Evolutionary conservation across 164 flowering plant species (phyloP), one percentile per base, ranked within the genome.

Genomic region (Vitis vinifera): DNA sequence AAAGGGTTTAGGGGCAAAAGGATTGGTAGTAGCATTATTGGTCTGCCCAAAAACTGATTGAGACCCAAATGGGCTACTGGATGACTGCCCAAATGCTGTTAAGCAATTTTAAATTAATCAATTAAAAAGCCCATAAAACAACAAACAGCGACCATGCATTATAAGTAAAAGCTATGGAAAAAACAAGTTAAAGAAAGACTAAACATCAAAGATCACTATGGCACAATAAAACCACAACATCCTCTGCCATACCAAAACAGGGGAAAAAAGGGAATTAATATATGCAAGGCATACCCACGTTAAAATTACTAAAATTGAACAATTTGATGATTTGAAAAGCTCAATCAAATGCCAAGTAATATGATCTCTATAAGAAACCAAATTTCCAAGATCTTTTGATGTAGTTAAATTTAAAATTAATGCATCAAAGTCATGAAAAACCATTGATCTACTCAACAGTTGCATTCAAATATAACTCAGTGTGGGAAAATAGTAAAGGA

Each of bases 81-180:
- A 86, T 62, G 97, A 86, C 80, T 93, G 99, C 84, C 97, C 98
- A 87, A 96, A 96, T 73, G 99, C 99, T 96, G 86, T 63, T 16
- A 65, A 71, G 66, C 23, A 13, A 63, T 31, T 13, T 14, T 13
- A 71, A 58, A 60, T 71, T 44, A 31, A 10, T 8, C 14, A 44
- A 52, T 0, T 47, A 56, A 68, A 37, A 13, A 15, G 51, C 16
- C 10, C 8, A 29, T 47, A 55, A 19, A 53, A 19, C 47, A 47
- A 19, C 16, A 10, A 16, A n/a, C 55, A 59, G 23, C 0, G 8
- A 7, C 15, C 10, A 69, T 2, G 9, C 17, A 49, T 10, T 44
- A 16, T 8, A 68, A 51, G 7, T 7, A 64, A 8, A 29, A 13
- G 3, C n/a, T 17, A 68, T 12, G 1, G 12, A 15, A 44, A 58